A percentile compares a stretch with the other conserved stretches of the same genome.
These are phyloP conservation scores for Fusarium subtropicale DNA, from an alignment of 2,329 filamentous ascomycete species.

Conservation along the genomic window DNA sequence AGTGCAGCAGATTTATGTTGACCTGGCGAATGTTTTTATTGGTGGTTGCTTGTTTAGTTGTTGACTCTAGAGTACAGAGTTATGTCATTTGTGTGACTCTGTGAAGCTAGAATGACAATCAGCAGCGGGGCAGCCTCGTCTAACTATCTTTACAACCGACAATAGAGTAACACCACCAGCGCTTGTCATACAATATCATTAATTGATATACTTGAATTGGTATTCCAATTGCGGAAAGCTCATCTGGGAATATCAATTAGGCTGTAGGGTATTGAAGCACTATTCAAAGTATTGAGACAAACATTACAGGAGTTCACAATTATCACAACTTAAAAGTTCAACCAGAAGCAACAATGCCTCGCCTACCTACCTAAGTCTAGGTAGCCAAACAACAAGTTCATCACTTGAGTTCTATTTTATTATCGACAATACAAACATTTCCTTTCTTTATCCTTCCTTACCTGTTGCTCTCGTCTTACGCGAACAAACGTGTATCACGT, in stretches of 20 bases:
- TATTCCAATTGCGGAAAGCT: accelerated
- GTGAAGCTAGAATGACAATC: constrained; percentile 33
- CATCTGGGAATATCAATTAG: neutral
- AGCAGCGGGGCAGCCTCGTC: constrained; percentile 30
- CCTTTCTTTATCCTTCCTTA: too few species aligned
- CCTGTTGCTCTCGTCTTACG: neutral
- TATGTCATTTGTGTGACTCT: constrained; percentile 30
- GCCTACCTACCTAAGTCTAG: neutral
- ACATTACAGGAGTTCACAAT: neutral
- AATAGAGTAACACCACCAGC: neutral
- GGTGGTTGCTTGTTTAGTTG: constrained; percentile 7
- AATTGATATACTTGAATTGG: neutral
- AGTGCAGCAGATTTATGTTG: neutral
- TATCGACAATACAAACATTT: neutral
- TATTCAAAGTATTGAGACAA: neutral
- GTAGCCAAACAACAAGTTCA: too few species aligned
- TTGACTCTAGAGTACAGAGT: constrained; percentile 3
- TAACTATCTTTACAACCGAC: neutral
- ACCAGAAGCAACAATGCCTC: neutral
- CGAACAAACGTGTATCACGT: neutral
- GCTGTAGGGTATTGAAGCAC: neutral
- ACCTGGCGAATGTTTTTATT: neutral
- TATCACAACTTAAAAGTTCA: too few species aligned
- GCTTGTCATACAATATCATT: neutral
- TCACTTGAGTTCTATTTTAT: too few species aligned